Percentiles rank a stretch among this genome's conserved stretches.
Conservation (phyloP, 2,329 filamentous ascomycete species). For the Botryotinia calthae region DNA sequence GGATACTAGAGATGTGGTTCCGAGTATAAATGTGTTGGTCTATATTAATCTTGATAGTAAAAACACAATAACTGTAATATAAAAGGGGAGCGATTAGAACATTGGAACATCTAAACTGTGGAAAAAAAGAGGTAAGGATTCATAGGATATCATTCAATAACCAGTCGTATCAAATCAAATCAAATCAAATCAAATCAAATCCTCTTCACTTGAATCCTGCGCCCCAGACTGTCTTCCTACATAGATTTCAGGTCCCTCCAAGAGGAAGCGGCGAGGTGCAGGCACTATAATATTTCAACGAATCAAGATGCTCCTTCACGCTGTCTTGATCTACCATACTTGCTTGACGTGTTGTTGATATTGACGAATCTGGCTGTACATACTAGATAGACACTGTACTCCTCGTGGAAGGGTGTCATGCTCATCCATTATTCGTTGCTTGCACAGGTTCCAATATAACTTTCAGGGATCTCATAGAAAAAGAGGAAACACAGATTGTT, state of each 20-base stretch:
- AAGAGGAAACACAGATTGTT: conserved; percentile 1
- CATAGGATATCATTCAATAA: too few relatives aligned
- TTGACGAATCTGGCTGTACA: neutral
- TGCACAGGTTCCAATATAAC: neutral
- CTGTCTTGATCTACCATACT: neutral
- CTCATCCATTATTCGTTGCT: neutral
- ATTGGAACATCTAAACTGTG: neutral
- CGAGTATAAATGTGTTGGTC: neutral
- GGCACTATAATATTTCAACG: neutral
- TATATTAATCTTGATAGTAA: neutral
- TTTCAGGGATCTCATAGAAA: neutral
- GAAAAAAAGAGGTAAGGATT: neutral
- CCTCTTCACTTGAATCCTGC: conserved; percentile 6
- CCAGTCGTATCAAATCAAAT: neutral
- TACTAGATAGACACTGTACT: neutral
- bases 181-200: neutral
- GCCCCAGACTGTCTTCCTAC: neutral
- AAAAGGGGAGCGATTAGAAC: neutral
- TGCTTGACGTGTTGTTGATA: neutral
- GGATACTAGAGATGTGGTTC: too few relatives aligned
- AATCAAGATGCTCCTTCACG: neutral
- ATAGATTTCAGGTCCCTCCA: neutral
- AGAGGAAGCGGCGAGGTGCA: conserved; percentile 5
- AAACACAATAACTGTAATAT: neutral
- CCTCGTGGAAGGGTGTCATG: neutral